Evolutionary conservation across 2,329 filamentous ascomycete genomes (phyloP).

Genomic region (Trichoderma semiorbis): DNA sequence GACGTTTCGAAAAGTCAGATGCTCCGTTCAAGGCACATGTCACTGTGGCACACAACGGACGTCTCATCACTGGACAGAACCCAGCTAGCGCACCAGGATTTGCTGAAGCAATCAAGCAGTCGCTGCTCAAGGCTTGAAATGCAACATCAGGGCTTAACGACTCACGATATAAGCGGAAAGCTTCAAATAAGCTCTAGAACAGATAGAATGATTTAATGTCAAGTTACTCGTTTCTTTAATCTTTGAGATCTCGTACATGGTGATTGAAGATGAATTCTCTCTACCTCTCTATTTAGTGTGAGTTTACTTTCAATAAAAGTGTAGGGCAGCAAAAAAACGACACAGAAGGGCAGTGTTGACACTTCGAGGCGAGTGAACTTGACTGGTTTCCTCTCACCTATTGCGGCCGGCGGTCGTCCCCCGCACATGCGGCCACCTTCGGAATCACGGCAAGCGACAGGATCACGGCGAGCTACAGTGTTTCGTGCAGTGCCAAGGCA

Average conservation of each 20-base stretch:
- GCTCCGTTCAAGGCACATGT: neutral
- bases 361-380: neutral
- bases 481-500: neutral
- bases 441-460: neutral
- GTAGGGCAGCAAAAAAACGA: neutral
- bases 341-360: accelerated
- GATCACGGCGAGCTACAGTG: neutral
- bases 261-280: too few relatives aligned
- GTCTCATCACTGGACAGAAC: neutral
- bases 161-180: neutral
- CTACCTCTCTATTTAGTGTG: too few relatives aligned
- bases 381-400: neutral
- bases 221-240: neutral
- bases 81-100: neutral
- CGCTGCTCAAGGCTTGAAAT: neutral
- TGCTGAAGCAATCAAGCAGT: neutral
- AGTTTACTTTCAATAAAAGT: too few relatives aligned
- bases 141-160: neutral
- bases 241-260: neutral
- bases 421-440: neutral
- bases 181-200: neutral
- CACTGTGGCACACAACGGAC: neutral
- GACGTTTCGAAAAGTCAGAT: neutral
- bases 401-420: too few relatives aligned
- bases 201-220: neutral